Evolutionary conservation across 179 eudicot genomes (phyloP), one percentile per base, ranked within the genome.

Genomic region (Beta macrorhiza): DNA sequence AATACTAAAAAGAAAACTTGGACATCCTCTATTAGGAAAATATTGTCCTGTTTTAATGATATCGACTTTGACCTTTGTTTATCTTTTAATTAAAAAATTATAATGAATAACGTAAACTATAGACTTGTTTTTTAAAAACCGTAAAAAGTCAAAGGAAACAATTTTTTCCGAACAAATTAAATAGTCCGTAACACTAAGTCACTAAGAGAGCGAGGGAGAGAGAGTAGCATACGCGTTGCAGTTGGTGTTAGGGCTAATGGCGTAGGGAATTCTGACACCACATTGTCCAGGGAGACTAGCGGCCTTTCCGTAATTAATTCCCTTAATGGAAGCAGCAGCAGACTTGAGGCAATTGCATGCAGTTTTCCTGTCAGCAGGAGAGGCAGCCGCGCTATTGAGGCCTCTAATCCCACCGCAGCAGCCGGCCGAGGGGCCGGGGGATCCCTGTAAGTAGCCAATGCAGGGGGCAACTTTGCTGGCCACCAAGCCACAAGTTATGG

Each of bases 191-290:
- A 37, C 42, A 37, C 42, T 0, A 37, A 37, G 12, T 51, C 2
- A 37, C 42, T 37, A 37, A 37, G 12, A 65, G 51, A 70, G n/a
- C 4, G 20, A 17, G 14, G 4, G 56, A 4, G 17, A 71, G 57
- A 20, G 15, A 37, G 5, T 20, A 14, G 72, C 67, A 19, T 85
- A 90, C 95, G 78, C 88, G 74, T 86, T 44, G 86, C 93, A 92
- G 85, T 92, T 88, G 55, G 82, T 83, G 77, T 8, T 63, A 70
- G 91, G 89, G 90, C 90, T 88, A 78, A 92, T 89, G 71, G 85
- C 71, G 74, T 87, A 91, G 20, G 91, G 85, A 51, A 92, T 29
- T 10, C 13, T 65, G 72, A 87, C 90, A 8, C 88, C 82, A 77
- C 96, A 92, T 69, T 52, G 74, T 9, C 79, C 55, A 17, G 95